A percentile compares a stretch with the other conserved stretches of the same genome.
Evolutionary conservation across 768 basidiomycete genomes (phyloP).

Genomic region (Mycena alexandri): DNA sequence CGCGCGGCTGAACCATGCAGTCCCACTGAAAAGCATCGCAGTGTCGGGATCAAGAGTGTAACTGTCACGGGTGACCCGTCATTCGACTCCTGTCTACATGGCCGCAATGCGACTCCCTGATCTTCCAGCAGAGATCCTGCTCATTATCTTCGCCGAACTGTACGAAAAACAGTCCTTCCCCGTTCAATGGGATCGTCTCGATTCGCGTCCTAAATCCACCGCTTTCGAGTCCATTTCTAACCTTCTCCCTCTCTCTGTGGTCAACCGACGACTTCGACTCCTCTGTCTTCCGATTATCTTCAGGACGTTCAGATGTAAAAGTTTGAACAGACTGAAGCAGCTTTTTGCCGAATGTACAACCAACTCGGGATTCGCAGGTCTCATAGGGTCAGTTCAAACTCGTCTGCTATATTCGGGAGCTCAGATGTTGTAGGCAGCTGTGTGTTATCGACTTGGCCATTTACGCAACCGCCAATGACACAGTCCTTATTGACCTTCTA

Average conservation of each 20-base stretch:
- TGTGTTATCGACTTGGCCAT: constrained; percentile 1
- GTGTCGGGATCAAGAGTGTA: background rate
- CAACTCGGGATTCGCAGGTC: too few relatives aligned
- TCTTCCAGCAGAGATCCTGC: background rate
- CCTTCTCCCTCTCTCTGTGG: background rate
- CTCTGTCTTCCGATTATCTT: constrained; percentile 8
- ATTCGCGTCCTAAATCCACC: too few relatives aligned
- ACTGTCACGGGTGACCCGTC: background rate
- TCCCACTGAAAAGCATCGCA: constrained; percentile 23
- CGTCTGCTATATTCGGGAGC: background rate
- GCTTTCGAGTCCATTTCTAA: too few relatives aligned
- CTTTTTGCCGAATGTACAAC: too few relatives aligned
- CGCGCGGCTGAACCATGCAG: constrained; percentile 31
- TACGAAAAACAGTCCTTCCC: background rate
- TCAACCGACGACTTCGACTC: background rate
- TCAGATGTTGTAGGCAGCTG: constrained; percentile 5
- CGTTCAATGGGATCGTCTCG: background rate
- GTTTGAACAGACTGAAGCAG: too few relatives aligned
- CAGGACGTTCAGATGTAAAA: background rate
- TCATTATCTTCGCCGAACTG: background rate
- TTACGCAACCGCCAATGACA: too few relatives aligned
- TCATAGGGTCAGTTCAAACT: too few relatives aligned
- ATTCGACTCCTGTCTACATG: background rate
- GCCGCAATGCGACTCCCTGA: background rate
- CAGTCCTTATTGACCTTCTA: background rate